Percentiles rank a stretch among this genome's conserved stretches.
Conservation (phyloP, 176 grass and related monocot species). For the Oryza australiensis region DNA sequence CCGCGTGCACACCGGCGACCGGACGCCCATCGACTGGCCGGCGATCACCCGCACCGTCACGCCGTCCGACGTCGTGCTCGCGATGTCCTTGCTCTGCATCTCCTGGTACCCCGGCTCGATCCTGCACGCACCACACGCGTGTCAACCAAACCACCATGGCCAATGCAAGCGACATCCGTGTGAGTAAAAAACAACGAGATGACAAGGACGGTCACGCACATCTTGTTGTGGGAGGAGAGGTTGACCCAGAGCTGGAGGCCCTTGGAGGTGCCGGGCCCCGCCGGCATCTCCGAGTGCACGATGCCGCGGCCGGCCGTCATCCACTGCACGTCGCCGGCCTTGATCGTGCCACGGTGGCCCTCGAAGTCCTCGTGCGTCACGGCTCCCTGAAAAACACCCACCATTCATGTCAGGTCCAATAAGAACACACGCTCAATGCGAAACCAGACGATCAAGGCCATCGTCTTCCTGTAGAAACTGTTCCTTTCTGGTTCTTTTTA, state of each 20-base stretch:
- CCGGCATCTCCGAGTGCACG: constrained; percentile 96
- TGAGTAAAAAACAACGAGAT: too few species aligned
- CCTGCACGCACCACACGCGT: constrained; percentile 38
- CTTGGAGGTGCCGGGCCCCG: constrained; percentile 59
- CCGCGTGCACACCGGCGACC: constrained; percentile 72
- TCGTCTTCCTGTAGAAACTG: neutral
- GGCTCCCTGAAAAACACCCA: constrained; percentile 54
- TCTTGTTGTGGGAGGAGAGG: constrained; percentile 92
- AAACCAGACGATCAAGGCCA: too few species aligned
- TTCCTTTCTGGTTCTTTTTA: neutral
- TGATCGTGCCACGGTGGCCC: constrained; percentile 90
- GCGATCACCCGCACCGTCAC: constrained; percentile 90
- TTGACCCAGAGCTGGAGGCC: constrained; percentile 99
- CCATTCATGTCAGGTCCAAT: neutral
- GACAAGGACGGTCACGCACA: constrained; percentile 50
- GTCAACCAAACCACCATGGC: neutral
- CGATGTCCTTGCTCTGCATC: constrained; percentile 85
- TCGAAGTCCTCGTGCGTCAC: constrained; percentile 88
- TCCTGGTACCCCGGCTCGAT: constrained; percentile 93
- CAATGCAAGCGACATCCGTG: neutral
- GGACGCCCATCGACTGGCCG: constrained; percentile 66
- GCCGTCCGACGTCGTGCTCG: constrained; percentile 46
- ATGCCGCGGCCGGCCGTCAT: constrained; percentile 97
- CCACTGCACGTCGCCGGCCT: constrained; percentile 95
- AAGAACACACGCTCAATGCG: too few species aligned